Conservation (phyloP, 345 rosid genomes). For the Acer saccharum region DNA sequence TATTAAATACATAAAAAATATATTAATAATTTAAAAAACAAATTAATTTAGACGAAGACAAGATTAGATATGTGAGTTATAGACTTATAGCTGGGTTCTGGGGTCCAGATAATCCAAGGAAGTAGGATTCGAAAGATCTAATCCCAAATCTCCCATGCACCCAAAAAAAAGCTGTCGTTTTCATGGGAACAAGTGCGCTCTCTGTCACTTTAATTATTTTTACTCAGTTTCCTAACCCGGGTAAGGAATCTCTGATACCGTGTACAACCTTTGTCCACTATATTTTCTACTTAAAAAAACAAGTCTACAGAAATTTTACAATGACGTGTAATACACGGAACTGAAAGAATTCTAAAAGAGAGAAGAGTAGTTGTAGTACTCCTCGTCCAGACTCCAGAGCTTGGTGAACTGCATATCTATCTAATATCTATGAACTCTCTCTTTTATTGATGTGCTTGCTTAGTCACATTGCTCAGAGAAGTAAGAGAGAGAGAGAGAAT, state of each 20-base stretch:
- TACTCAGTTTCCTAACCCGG: conserved; percentile 19
- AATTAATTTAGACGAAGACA: no score
- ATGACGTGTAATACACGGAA: conserved; percentile 9
- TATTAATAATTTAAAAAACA: no score
- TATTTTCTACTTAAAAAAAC: neutral
- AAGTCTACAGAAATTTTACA: neutral
- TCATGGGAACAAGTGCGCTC: conserved; percentile 18
- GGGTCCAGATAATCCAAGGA: neutral
- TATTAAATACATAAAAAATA: no score
- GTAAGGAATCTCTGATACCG: conserved; percentile 36
- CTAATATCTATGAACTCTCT: neutral
- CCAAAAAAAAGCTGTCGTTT: conserved; percentile 11
- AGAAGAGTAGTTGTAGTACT: neutral
- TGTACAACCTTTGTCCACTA: neutral
- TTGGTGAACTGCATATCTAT: neutral
- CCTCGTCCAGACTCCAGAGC: neutral
- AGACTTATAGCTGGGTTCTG: no score
- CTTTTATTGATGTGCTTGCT: conserved; percentile 4
- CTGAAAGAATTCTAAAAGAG: neutral
- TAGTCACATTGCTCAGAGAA: neutral
- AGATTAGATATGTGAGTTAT: no score
- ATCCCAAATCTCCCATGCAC: neutral
- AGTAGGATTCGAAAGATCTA: conserved; percentile 19
- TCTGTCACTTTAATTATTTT: neutral
- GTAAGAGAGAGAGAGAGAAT: neutral